phyloP scores from a whole-genome alignment of 768 basidiomycete species.

The Leccinum aurantiacum region DNA sequence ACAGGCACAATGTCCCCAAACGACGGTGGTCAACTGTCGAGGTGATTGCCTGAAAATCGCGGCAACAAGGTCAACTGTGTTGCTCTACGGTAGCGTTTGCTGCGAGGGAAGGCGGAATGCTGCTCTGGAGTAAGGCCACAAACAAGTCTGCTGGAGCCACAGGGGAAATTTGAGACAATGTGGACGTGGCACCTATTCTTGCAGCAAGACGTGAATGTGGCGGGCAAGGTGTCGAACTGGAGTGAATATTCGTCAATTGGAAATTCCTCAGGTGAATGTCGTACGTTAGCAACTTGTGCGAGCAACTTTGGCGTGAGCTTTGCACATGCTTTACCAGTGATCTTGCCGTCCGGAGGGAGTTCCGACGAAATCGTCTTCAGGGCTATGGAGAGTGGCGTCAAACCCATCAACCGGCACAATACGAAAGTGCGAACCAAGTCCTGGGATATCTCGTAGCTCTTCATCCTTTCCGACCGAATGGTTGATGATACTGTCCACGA shows the following conservation, averaged over 20 bases:
- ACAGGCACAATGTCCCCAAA: constrained; percentile 67
- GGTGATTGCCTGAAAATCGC: constrained; percentile 78
- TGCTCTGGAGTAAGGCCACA: constrained; percentile 53
- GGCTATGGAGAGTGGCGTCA: constrained; percentile 45
- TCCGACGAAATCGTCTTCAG: constrained; percentile 94
- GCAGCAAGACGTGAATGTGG: constrained; percentile 76
- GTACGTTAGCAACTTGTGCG: constrained; percentile 46
- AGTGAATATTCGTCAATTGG: constrained; percentile 6
- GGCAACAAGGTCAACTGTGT: constrained; percentile 75
- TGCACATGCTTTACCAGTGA: constrained; percentile 75
- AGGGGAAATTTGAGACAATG: constrained; percentile 80
- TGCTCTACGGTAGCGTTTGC: constrained; percentile 57
- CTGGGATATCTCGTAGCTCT: constrained; percentile 91
- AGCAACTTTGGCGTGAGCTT: constrained; percentile 80
- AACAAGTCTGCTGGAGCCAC: constrained; percentile 66
- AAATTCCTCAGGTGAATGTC: constrained; percentile 14
- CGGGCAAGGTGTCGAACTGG: constrained; percentile 64
- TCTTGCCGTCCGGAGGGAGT: constrained; percentile 77
- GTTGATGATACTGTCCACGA: constrained; percentile 86
- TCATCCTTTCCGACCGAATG: constrained; percentile 87
- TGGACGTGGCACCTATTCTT: constrained; percentile 87
- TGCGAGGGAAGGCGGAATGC: constrained; percentile 60
- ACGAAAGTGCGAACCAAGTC: constrained; percentile 58
- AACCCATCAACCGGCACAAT: constrained; percentile 23
- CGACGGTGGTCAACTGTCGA: constrained; percentile 55